Evolutionary conservation across 306 rosid genomes (phyloP), one percentile per base, ranked within the genome.

Genomic region (Inga leiocalycina): DNA sequence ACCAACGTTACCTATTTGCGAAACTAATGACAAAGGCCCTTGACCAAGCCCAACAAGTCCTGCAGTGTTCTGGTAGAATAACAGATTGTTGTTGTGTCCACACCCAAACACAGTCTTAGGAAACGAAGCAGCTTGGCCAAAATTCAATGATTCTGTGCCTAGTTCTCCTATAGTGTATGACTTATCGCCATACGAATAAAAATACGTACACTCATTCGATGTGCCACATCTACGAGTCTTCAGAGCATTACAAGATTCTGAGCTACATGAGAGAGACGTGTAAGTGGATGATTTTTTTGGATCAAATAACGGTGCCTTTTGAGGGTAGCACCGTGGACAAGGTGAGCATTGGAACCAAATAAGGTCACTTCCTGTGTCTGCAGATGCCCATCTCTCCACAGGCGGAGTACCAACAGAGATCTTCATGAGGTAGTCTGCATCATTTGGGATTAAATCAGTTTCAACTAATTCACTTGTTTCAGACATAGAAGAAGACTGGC

Each of bases 361-460:
- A 2, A 85, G 86, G 16, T 86, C 79, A 57, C 88, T 82, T 10
- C 81, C 86, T 4, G 88, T 82, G 71, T 86, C 86, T 19, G 70
- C 81, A 13, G 69, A 13, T 0, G 70, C 84, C 35, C 79, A 27
- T 8, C 61, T 67, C 15, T 82, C 86, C 0, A 82, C 30, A 0
- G 89, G 84, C 8, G 88, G 88, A n/a, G 59, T 54, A 1, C 24
- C 61, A 54, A 54, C 19, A 22, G 19, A 54, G 24, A 54, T 4
- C n/a, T 54, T 54, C 61, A 54, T 54, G 1, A 54, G 61, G 5
- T 54, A 54, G 61, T 5, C 5, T 54, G 24, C 61, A 54, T 17
- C 2, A 2, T 19, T 17, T 54, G 61, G 61, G 10, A 17, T 1
- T 54, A 54, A 17, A 54, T 54, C 61, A 17, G 61, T 54, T 54